Evolutionary conservation across 2,329 filamentous ascomycete genomes (phyloP).

Genomic region (Pseudogymnoascus sp.): DNA sequence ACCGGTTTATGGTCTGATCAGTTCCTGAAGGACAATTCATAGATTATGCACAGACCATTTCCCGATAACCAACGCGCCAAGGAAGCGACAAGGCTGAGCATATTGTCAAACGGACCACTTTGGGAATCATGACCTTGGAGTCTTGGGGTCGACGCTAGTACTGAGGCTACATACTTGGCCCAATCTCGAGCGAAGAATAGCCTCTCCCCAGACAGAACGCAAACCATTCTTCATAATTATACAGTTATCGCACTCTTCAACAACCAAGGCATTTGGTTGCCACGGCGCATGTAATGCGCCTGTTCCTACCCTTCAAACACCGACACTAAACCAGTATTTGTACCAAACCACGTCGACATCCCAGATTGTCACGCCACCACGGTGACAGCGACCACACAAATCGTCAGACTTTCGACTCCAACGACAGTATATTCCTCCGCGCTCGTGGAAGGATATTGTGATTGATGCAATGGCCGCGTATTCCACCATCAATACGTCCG

Average conservation of each 20-base stretch:
- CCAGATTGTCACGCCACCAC: neutral
- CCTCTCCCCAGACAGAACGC: neutral
- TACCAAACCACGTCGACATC: neutral
- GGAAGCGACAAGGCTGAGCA: neutral
- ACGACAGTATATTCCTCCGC: neutral
- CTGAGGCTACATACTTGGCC: constrained; percentile 6
- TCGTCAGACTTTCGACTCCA: neutral
- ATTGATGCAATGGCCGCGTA: neutral
- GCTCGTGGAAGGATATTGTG: neutral
- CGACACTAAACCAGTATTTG: neutral
- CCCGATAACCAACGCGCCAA: constrained; percentile 1
- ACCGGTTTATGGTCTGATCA: neutral
- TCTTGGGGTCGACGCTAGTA: constrained; percentile 4
- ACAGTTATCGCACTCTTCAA: neutral
- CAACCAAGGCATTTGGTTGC: neutral
- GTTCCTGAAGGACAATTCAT: neutral
- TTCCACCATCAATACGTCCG: neutral
- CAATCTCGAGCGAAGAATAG: neutral
- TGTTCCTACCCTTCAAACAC: neutral
- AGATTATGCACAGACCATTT: constrained; percentile 2
- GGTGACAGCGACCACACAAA: neutral
- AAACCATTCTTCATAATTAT: neutral
- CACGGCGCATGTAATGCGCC: neutral
- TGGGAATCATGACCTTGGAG: constrained; percentile 6
- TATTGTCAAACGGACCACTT: neutral